Evolutionary conservation across 257 asterid species (phyloP), one percentile per base, ranked within the genome.

Genomic region (Knoxia roxburghii): DNA sequence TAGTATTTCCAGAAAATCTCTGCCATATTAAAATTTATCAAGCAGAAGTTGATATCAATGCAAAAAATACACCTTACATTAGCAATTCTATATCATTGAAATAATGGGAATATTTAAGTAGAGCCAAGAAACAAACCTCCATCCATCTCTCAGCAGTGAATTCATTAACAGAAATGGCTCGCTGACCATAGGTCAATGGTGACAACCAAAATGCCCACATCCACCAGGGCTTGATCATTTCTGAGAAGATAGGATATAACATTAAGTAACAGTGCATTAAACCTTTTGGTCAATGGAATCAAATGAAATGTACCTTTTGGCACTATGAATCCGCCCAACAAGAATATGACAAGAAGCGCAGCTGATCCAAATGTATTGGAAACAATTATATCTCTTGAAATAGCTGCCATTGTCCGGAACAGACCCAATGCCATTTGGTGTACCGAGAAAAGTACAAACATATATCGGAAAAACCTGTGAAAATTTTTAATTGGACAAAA

Each of bases 351-450:
- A 64, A 91, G 68, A 68, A 91, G 73, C 52, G 96, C 89, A 76
- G 98, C 96, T 61, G 98, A 79, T 13, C 91, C 98, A 78, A 86
- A 79, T 24, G 98, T 91, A 76, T 85, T 91, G 43, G 98, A 83
- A 72, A 91, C 79, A 61, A 87, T 82, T 69, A 91, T 85, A 81
- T 85, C 96, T 80, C 96, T 86, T 43, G 98, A 84, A 37, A 91
- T 12, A 50, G 96, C 79, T 76, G 98, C 98, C 88, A 91, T 81
- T 53, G 89, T 72, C 59, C 94, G 88, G 70, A 88, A 91, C 75
- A 91, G 89, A 18, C 96, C 98, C 78, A 88, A 55, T 17, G 96
- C 96, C 98, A 91, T 91, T 78, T 91, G 98, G 80, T 91, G 98
- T 43, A 88, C 77, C 20, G 83, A 46, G 67, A 90, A 86, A 64